Evolutionary conservation across 1,139 yeast genomes (phyloP).

Genomic region (Protomyces macrosporus): DNA sequence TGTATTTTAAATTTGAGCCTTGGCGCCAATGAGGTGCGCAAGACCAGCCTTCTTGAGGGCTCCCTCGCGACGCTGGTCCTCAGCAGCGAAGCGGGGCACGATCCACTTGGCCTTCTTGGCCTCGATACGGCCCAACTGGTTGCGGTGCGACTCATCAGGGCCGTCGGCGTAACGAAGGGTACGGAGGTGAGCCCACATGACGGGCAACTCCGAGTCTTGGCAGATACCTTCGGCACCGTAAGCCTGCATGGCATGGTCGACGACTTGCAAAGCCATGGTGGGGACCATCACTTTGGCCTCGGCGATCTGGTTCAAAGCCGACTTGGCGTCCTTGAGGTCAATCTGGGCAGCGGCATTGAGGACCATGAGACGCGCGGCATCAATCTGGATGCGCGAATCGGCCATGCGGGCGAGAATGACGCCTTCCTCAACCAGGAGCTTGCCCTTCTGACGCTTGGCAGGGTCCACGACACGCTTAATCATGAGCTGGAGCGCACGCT

Average conservation of each 20-base stretch:
- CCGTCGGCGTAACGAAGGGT: constrained; percentile 69
- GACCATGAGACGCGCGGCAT: constrained; percentile 54
- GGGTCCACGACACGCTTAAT: constrained; percentile 50
- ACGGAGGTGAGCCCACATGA: constrained; percentile 53
- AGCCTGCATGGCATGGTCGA: constrained; percentile 66
- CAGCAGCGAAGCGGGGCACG: constrained; percentile 17
- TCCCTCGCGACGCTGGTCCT: constrained; percentile 3
- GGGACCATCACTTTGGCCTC: constrained; percentile 69
- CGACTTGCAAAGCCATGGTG: constrained; percentile 48
- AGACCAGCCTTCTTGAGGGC: constrained; percentile 22
- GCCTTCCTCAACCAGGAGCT: constrained; percentile 52
- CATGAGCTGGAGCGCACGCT: constrained; percentile 52
- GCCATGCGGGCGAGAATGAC: constrained; percentile 51
- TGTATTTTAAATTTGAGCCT: constrained; percentile 5
- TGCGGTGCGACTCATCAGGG: constrained; percentile 67
- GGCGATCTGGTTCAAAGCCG: constrained; percentile 56
- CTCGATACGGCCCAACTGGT: constrained; percentile 53
- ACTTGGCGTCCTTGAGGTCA: constrained; percentile 54
- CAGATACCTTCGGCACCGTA: constrained; percentile 65
- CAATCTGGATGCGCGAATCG: constrained; percentile 55
- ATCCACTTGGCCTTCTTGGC: constrained; percentile 41
- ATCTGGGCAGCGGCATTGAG: constrained; percentile 63
- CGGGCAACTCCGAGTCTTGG: constrained; percentile 59
- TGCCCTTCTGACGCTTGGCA: constrained; percentile 54
- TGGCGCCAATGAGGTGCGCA: constrained; percentile 13